phyloP scores from a whole-genome alignment of 192 early-diverging fungal species.

The Paraglomus occultum region DNA sequence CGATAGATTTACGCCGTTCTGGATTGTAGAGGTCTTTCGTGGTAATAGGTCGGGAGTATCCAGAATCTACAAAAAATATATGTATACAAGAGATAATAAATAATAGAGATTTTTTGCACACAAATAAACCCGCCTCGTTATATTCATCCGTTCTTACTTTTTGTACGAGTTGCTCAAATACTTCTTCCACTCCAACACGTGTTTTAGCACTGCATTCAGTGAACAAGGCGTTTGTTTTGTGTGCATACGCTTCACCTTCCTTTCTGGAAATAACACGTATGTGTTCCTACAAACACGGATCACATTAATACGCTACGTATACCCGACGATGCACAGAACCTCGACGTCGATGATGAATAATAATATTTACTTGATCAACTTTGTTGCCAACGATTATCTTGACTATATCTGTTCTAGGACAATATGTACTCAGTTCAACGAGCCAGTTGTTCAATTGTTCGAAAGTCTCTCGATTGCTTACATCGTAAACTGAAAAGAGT shows the following conservation, averaged over 20 bases:
- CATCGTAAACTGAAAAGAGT: constrained; percentile 84
- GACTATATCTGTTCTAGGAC: constrained; percentile 80
- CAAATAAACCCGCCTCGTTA: too few relatives aligned
- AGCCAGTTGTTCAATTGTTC: constrained; percentile 94
- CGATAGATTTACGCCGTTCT: too few relatives aligned
- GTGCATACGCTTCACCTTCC: constrained; percentile 92
- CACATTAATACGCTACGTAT: neutral
- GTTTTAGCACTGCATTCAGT: constrained; percentile 98
- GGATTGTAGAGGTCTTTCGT: too few relatives aligned
- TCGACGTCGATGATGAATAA: neutral
- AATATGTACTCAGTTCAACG: constrained; percentile 91
- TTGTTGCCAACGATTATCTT: constrained; percentile 99
- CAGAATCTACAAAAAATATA: too few relatives aligned
- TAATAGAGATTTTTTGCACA: too few relatives aligned
- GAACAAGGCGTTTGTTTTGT: constrained; percentile 87
- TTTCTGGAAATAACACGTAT: constrained; percentile 73
- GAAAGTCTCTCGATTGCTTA: constrained; percentile 90
- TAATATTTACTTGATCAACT: constrained; percentile 78
- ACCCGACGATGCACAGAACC: neutral
- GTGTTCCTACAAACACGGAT: constrained; percentile 39
- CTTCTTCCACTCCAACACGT: constrained; percentile 86
- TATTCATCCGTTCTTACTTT: constrained; percentile 62
- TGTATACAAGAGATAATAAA: too few relatives aligned
- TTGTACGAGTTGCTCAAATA: constrained; percentile 89
- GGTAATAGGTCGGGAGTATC: too few relatives aligned